phyloP scores from a whole-genome alignment of 306 rosid species.

The Urtica urens region DNA sequence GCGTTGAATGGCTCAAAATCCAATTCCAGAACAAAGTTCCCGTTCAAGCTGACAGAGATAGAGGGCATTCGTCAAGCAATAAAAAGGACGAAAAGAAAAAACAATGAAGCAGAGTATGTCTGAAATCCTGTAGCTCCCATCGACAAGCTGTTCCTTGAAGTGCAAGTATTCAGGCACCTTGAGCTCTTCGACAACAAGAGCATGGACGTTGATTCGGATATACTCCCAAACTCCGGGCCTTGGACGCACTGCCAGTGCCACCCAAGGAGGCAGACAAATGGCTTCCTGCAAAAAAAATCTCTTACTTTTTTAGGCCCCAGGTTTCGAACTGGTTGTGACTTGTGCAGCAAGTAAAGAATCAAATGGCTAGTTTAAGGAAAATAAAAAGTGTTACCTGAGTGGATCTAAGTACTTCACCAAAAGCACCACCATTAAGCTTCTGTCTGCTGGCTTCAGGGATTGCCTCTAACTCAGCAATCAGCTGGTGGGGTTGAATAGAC shows the following conservation, averaged over 20 bases:
- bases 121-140: constrained; percentile 53
- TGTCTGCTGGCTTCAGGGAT: constrained; percentile 65
- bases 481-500: constrained; percentile 73
- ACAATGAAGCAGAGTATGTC: neutral
- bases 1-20: constrained; percentile 88
- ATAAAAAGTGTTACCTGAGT: constrained; percentile 59
- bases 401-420: constrained; percentile 74
- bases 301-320: too few species aligned
- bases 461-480: constrained; percentile 79
- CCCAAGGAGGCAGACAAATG: constrained; percentile 90
- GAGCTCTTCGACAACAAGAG: constrained; percentile 73
- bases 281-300: constrained; percentile 53
- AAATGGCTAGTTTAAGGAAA: neutral
- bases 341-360: too few species aligned
- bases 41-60: constrained; percentile 48
- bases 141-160: constrained; percentile 91
- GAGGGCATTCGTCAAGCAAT: neutral
- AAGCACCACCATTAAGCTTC: constrained; percentile 57
- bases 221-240: constrained; percentile 99
- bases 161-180: constrained; percentile 60
- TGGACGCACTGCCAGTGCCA: constrained; percentile 88
- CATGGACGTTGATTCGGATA: constrained; percentile 74
- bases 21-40: constrained; percentile 89
- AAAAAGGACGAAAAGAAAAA: neutral
- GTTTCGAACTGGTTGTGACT: too few species aligned